phyloP scores from a whole-genome alignment of 2,329 filamentous ascomycete species.

The Acrodontium crateriforme region DNA sequence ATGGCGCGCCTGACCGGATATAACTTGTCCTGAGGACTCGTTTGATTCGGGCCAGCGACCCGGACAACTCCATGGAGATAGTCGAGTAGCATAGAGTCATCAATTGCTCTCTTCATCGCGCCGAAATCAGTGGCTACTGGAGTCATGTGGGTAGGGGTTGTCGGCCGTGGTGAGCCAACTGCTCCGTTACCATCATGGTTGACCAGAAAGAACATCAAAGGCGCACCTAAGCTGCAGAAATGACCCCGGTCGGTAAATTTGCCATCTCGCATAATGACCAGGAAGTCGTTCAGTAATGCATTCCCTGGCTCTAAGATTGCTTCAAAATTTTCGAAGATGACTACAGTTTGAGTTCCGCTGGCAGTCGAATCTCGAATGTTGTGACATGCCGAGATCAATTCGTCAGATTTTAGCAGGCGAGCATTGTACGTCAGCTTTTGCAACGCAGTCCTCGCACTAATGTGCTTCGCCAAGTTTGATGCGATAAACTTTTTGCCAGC shows the following conservation, averaged over 20 bases:
- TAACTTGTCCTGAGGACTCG: constrained; percentile 14
- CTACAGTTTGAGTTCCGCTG: constrained; percentile 14
- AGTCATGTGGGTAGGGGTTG: constrained; percentile 12
- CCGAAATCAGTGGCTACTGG: constrained; percentile 13
- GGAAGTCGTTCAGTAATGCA: constrained; percentile 15
- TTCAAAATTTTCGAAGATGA: constrained; percentile 21
- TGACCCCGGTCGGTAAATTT: constrained; percentile 17
- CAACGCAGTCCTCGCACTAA: constrained; percentile 9
- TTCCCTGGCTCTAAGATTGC: constrained; percentile 14
- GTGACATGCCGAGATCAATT: constrained; percentile 18
- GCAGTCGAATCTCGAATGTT: constrained; percentile 18
- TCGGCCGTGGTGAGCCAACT: constrained; percentile 7
- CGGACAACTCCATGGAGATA: constrained; percentile 20
- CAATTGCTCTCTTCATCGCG: constrained; percentile 8
- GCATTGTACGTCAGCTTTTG: constrained; percentile 17
- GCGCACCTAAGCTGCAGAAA: constrained; percentile 14
- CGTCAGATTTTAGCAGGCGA: constrained; percentile 14
- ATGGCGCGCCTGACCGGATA: constrained; percentile 20
- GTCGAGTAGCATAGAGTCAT: constrained; percentile 18
- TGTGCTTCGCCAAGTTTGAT: constrained; percentile 15
- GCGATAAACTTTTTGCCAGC: constrained; percentile 22
- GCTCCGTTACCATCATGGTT: constrained; percentile 13
- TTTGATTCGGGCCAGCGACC: constrained; percentile 18
- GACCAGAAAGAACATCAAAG: constrained; percentile 20
- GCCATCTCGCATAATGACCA: constrained; percentile 19